Evolutionary conservation across 495 filamentous ascomycete genomes (phyloP).

Genomic region (Clavariopsis aquatica): DNA sequence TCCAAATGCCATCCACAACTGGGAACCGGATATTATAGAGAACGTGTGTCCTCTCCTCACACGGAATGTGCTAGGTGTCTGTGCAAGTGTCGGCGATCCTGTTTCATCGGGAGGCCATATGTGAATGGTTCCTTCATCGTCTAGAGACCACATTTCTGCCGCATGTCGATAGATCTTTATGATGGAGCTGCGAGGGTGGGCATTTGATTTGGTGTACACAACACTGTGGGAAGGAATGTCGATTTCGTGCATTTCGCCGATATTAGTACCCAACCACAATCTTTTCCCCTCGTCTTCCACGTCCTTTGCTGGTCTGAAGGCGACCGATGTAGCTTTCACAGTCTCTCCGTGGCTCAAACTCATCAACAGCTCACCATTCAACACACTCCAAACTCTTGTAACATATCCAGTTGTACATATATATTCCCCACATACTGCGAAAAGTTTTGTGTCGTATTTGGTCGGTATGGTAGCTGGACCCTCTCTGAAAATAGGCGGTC

Average conservation of each 20-base stretch:
- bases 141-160: conserved; percentile 91
- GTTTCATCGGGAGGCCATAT: conserved; percentile 82
- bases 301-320: conserved; percentile 77
- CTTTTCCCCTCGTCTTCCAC: conserved; percentile 77
- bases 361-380: conserved; percentile 77
- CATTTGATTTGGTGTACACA: conserved; percentile 61
- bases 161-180: conserved; percentile 83
- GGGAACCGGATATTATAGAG: conserved; percentile 76
- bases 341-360: conserved; percentile 78
- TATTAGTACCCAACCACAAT: conserved; percentile 88
- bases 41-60: conserved; percentile 81
- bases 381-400: conserved; percentile 83
- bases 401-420: conserved; percentile 82
- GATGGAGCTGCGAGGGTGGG: conserved; percentile 80
- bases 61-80: conserved; percentile 65
- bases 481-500: conserved; percentile 71
- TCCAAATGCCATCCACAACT: conserved; percentile 85
- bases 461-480: conserved; percentile 75
- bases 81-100: conserved; percentile 70
- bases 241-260: conserved; percentile 84
- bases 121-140: conserved; percentile 83
- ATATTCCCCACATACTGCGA: conserved; percentile 84
- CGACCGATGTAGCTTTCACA: conserved; percentile 72
- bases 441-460: conserved; percentile 76
- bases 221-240: conserved; percentile 73